phyloP scores from a whole-genome alignment of 2,329 filamentous ascomycete species.

The Pseudopyricularia javanii region DNA sequence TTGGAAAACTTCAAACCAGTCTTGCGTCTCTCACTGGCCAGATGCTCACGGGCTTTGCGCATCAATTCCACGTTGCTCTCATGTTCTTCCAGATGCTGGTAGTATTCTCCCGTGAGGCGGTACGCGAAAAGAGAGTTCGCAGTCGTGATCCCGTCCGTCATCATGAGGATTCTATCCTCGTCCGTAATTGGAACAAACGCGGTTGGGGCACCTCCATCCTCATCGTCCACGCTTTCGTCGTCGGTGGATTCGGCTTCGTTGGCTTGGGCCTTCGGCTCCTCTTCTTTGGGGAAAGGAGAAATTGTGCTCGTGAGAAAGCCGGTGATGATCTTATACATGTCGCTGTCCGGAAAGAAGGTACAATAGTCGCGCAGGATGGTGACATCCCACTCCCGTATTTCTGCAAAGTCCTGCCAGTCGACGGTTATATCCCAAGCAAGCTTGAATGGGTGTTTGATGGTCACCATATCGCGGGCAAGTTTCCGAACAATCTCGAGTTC shows the following conservation, averaged over 20 bases:
- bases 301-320: conserved; percentile 74
- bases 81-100: conserved; percentile 74
- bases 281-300: conserved; percentile 58
- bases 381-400: conserved; percentile 64
- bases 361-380: conserved; percentile 71
- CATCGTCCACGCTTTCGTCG: conserved; percentile 45
- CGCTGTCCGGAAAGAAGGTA: conserved; percentile 70
- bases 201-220: conserved; percentile 41
- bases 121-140: conserved; percentile 69
- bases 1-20: conserved; percentile 60
- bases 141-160: conserved; percentile 60
- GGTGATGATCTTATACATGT: conserved; percentile 68
- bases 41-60: conserved; percentile 55
- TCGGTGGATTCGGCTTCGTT: conserved; percentile 14
- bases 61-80: conserved; percentile 69
- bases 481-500: conserved; percentile 65
- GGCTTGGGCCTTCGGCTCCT: conserved; percentile 10
- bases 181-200: conserved; percentile 47
- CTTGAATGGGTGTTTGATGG: conserved; percentile 82
- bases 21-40: conserved; percentile 47
- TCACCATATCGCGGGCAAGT: conserved; percentile 83
- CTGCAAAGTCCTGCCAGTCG: conserved; percentile 75
- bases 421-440: conserved; percentile 85
- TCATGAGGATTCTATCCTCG: conserved; percentile 70
- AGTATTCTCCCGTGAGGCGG: conserved; percentile 72